Percentiles rank a stretch among this genome's conserved stretches.
Evolutionary conservation across 495 filamentous ascomycete genomes (phyloP).

Genomic region (Penicillium canariense): DNA sequence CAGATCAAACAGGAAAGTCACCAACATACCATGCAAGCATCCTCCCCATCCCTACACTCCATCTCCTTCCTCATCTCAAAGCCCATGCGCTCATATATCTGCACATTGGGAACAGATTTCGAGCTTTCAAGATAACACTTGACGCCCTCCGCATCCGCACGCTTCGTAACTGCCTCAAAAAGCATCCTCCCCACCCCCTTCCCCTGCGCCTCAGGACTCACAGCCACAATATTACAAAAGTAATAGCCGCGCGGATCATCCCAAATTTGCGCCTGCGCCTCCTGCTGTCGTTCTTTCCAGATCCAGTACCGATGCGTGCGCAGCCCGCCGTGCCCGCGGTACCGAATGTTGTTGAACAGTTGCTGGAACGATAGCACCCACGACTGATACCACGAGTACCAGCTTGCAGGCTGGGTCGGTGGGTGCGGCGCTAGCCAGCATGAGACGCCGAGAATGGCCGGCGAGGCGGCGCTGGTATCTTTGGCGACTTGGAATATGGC

Average conservation of each 20-base stretch:
- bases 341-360: constrained; percentile 54
- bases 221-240: constrained; percentile 67
- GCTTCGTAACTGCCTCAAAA: constrained; percentile 54
- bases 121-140: constrained; percentile 64
- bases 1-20: not conserved
- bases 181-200: constrained; percentile 56
- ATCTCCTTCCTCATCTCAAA: constrained; percentile 60
- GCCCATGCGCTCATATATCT: constrained; percentile 62
- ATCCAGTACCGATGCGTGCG: constrained; percentile 61
- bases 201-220: constrained; percentile 57
- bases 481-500: constrained; percentile 65
- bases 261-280: constrained; percentile 57
- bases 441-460: constrained; percentile 56
- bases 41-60: constrained; percentile 56
- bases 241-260: constrained; percentile 60
- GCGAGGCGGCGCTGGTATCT: constrained; percentile 33
- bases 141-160: constrained; percentile 55
- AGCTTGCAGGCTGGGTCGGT: constrained; percentile 42
- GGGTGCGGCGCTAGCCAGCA: constrained; percentile 60
- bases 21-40: constrained; percentile 36
- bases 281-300: constrained; percentile 60
- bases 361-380: constrained; percentile 59
- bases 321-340: constrained; percentile 56
- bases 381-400: constrained; percentile 51
- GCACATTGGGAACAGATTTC: constrained; percentile 58